Evolutionary conservation across 139 green algal genomes (phyloP).

Genomic region (Chloropicon primus): DNA sequence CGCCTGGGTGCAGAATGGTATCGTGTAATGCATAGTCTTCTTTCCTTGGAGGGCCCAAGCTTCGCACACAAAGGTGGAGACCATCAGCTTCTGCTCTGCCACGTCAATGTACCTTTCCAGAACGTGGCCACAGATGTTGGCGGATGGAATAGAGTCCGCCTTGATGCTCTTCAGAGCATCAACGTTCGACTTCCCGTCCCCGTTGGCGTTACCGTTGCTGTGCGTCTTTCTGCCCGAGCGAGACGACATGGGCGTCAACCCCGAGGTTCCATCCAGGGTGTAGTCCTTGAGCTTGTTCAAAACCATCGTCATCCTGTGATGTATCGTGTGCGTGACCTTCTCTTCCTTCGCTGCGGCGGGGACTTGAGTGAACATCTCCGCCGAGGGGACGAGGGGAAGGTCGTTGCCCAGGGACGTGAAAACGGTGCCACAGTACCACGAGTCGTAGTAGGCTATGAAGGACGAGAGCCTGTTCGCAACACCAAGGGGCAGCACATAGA

Average conservation of each 20-base stretch:
- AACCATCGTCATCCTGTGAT: neutral
- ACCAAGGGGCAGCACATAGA: neutral
- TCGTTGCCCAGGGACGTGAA: neutral
- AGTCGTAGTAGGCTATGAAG: neutral
- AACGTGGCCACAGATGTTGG: neutral
- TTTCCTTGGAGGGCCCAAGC: neutral
- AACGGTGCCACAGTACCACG: neutral
- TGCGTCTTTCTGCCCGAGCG: too few species aligned
- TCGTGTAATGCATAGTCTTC: neutral
- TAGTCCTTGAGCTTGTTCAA: neutral
- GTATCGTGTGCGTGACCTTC: neutral
- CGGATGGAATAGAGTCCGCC: neutral
- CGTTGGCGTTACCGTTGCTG: neutral
- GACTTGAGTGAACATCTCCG: neutral
- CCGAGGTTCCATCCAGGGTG: neutral
- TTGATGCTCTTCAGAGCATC: neutral
- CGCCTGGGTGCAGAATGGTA: neutral
- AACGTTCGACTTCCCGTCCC: neutral
- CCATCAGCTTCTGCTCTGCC: neutral
- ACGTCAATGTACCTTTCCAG: neutral
- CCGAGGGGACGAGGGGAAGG: neutral
- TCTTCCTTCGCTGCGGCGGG: neutral
- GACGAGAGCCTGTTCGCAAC: neutral
- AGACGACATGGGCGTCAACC: neutral
- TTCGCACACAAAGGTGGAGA: neutral